Percentiles rank a stretch among this genome's conserved stretches.
Conservation (phyloP, 176 grass and related monocot species). For the Oryza australiensis region DNA sequence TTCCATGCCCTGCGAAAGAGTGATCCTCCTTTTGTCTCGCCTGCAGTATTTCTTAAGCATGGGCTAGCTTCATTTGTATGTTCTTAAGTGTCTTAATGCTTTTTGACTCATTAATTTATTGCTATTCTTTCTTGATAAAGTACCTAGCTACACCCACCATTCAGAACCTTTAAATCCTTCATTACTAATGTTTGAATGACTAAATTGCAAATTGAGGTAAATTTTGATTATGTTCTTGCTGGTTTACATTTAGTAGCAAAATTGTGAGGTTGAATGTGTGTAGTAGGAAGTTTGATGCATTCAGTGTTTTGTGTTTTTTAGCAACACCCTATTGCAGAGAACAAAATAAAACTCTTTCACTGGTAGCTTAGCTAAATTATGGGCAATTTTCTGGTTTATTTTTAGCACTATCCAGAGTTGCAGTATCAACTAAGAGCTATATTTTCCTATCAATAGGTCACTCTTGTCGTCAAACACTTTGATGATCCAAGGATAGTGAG, state of each 20-base stretch:
- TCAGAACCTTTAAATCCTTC: not conserved
- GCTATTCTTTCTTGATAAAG: not conserved
- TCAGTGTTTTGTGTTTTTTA: not conserved
- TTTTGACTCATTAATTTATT: slow-evolving; percentile 11
- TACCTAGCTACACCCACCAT: not conserved
- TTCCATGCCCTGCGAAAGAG: slow-evolving; percentile 89
- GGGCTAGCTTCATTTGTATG: slow-evolving; percentile 81
- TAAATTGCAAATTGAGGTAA: not conserved
- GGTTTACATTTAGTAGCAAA: not conserved
- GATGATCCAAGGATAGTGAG: slow-evolving; percentile 74
- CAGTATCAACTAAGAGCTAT: slow-evolving; percentile 28
- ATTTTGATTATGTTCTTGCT: not conserved
- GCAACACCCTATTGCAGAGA: not conserved
- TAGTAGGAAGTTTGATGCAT: not conserved
- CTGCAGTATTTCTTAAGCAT: slow-evolving; percentile 76
- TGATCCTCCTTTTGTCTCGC: slow-evolving; percentile 85
- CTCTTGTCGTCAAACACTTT: slow-evolving; percentile 83
- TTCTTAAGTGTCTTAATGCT: slow-evolving; percentile 8
- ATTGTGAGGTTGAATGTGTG: not conserved
- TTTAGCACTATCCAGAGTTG: not conserved
- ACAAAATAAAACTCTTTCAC: not conserved
- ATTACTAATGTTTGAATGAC: slow-evolving; percentile 1
- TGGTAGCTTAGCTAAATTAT: not conserved
- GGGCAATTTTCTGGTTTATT: not conserved
- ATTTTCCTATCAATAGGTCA: slow-evolving; percentile 53